Conservation (phyloP, 2,329 filamentous ascomycete species). For the Penicillium sclerotiorum region DNA sequence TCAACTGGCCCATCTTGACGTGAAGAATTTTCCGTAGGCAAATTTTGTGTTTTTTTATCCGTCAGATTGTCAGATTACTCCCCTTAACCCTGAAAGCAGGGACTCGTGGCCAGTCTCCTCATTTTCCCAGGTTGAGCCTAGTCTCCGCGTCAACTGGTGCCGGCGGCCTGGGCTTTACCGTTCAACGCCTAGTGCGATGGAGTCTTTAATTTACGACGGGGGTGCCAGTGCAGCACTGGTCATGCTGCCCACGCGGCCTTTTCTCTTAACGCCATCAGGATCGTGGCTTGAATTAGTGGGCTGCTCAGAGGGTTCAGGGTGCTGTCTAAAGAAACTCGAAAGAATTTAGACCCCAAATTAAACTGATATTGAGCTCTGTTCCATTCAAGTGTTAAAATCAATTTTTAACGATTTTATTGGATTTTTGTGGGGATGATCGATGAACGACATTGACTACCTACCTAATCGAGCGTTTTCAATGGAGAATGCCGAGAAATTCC, state of each 20-base stretch:
- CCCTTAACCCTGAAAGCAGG: slow-evolving; percentile 20
- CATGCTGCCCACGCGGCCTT: slow-evolving; percentile 24
- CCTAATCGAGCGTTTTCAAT: too few relatives aligned
- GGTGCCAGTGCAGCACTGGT: slow-evolving; percentile 9
- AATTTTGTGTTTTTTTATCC: neutral
- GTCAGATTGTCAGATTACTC: neutral
- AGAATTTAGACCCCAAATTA: slow-evolving; percentile 2
- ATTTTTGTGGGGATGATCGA: neutral
- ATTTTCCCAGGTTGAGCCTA: slow-evolving; percentile 13
- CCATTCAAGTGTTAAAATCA: neutral
- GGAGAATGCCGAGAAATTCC: too few relatives aligned
- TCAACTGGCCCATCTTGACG: too few relatives aligned
- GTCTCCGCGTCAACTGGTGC: slow-evolving; percentile 5
- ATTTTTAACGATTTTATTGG: neutral
- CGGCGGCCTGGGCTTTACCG: neutral
- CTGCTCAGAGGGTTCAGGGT: neutral
- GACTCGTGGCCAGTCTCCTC: slow-evolving; percentile 24
- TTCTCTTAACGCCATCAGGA: slow-evolving; percentile 1
- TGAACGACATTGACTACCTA: neutral
- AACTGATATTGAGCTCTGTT: neutral
- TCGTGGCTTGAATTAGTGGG: slow-evolving; percentile 12
- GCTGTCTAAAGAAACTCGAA: neutral
- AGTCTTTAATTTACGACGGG: slow-evolving; percentile 3
- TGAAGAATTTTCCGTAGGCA: too few relatives aligned
- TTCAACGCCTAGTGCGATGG: slow-evolving; percentile 4